A percentile compares a stretch with the other conserved stretches of the same genome.
Conservation (phyloP, 192 early-diverging fungal species). For the Podila epigama region DNA sequence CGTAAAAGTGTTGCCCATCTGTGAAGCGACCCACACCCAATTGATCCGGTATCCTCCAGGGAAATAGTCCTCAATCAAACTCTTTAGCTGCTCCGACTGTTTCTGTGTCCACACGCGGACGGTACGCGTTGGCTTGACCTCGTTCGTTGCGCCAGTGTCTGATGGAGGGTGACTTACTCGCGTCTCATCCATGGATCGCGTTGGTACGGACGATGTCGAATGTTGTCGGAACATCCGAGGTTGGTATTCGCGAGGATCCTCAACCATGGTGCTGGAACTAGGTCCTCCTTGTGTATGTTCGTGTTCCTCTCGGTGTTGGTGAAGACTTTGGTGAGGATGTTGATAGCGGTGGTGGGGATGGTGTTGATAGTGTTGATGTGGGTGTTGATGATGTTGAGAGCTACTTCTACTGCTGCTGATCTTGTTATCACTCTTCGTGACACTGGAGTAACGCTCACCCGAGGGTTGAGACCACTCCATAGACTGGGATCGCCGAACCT, state of each 20-base stretch:
- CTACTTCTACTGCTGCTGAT: too few species aligned
- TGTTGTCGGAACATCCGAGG: not conserved
- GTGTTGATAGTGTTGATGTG: too few species aligned
- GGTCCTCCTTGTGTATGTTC: not conserved
- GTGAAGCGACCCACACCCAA: slow-evolving; percentile 48
- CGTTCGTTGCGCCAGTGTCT: not conserved
- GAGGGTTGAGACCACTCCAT: too few species aligned
- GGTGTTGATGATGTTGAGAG: too few species aligned
- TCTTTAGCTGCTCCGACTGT: slow-evolving; percentile 47
- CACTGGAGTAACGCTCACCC: too few species aligned
- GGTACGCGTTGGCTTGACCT: slow-evolving; percentile 33
- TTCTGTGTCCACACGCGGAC: slow-evolving; percentile 39
- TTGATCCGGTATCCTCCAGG: slow-evolving; percentile 47
- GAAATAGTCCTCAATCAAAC: slow-evolving; percentile 43
- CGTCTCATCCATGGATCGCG: not conserved
- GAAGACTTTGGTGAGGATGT: too few species aligned
- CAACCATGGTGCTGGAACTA: not conserved
- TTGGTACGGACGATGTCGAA: not conserved
- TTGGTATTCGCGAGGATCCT: not conserved
- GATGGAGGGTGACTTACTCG: not conserved
- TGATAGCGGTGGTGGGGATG: too few species aligned
- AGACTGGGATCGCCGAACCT: not conserved
- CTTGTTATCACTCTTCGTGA: too few species aligned
- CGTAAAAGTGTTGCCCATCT: slow-evolving; percentile 48
- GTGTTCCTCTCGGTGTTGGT: too few species aligned